A percentile compares a stretch with the other conserved stretches of the same genome.
These are phyloP conservation scores for Apiotrichum brassicae DNA, from an alignment of 1,284 basidiomycete species.

Conservation along the genomic window DNA sequence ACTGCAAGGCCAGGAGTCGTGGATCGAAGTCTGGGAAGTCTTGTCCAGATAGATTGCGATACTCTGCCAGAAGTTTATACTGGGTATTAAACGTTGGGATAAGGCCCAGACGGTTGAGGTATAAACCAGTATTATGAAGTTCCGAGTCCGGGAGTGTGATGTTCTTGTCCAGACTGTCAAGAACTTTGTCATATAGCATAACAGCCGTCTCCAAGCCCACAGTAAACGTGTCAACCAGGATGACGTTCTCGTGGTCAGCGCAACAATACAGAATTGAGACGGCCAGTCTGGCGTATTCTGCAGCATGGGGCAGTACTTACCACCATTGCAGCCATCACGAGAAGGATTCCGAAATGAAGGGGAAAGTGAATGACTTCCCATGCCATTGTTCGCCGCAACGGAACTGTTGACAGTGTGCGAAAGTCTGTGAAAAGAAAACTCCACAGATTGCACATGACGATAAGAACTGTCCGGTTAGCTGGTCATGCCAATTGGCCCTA, in stretches of 20 bases:
- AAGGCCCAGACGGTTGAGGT: not conserved
- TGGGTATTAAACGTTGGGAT: not conserved
- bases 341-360: no score
- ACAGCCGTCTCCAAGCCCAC: not conserved
- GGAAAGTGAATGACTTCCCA: conserved; percentile 15
- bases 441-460: conserved; percentile 26
- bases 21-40: no score
- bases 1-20: no score
- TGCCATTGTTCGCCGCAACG: conserved; percentile 5
- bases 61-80: no score
- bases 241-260: not conserved
- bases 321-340: not conserved
- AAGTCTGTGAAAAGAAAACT: conserved; percentile 25
- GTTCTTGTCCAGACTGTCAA: no score
- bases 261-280: no score
- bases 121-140: not conserved
- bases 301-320: no score
- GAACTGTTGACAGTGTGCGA: conserved; percentile 10
- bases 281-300: no score
- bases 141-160: not conserved
- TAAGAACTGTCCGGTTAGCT: conserved; percentile 6
- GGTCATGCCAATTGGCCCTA: not conserved
- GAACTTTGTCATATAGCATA: not conserved
- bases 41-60: no score
- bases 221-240: not conserved